These are phyloP conservation scores for Leishmania amazonensis DNA, from an alignment of 208 protist genomes.

Conservation along the genomic window DNA sequence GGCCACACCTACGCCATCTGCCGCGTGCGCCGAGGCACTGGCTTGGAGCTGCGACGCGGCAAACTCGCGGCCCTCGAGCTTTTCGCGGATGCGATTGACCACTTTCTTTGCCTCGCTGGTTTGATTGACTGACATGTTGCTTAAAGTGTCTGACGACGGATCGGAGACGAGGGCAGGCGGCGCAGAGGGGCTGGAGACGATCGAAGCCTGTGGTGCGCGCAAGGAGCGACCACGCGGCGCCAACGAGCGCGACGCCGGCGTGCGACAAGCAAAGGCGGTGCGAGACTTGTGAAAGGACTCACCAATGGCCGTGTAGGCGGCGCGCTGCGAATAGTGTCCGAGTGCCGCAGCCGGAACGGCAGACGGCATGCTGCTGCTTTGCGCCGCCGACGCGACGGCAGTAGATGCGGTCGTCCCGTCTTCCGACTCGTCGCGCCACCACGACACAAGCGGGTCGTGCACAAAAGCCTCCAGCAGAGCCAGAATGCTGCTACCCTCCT, in stretches of 20 bases:
- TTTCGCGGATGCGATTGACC: slow-evolving; percentile 96
- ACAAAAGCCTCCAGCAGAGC: slow-evolving; percentile 99
- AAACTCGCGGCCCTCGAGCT: slow-evolving; percentile 98
- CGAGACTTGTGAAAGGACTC: slow-evolving; percentile 43
- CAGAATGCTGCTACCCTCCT: slow-evolving; percentile 98
- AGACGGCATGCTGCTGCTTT: slow-evolving; percentile 24
- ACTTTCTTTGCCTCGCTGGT: slow-evolving; percentile 96
- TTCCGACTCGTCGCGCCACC: slow-evolving; percentile 90
- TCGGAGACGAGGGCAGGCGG: neutral
- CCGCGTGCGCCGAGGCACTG: slow-evolving; percentile 7
- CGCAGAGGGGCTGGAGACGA: slow-evolving; percentile 8
- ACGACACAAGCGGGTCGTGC: slow-evolving; percentile 99
- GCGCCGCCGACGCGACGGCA: slow-evolving; percentile 8
- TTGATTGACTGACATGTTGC: slow-evolving; percentile 42
- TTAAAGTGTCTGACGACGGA: slow-evolving; percentile 19
- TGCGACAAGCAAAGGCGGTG: slow-evolving; percentile 29
- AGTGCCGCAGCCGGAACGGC: slow-evolving; percentile 6
- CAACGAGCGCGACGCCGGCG: slow-evolving; percentile 20
- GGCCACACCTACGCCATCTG: slow-evolving; percentile 14
- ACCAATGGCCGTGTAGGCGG: slow-evolving; percentile 43
- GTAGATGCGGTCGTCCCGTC: slow-evolving; percentile 17
- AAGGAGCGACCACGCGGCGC: slow-evolving; percentile 18
- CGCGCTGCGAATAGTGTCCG: slow-evolving; percentile 30
- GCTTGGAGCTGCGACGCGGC: slow-evolving; percentile 26
- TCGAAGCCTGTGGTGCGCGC: slow-evolving; percentile 14